Evolutionary conservation across 805 yeast species (phyloP).

Genomic region (Teunomyces aglyptinius): DNA sequence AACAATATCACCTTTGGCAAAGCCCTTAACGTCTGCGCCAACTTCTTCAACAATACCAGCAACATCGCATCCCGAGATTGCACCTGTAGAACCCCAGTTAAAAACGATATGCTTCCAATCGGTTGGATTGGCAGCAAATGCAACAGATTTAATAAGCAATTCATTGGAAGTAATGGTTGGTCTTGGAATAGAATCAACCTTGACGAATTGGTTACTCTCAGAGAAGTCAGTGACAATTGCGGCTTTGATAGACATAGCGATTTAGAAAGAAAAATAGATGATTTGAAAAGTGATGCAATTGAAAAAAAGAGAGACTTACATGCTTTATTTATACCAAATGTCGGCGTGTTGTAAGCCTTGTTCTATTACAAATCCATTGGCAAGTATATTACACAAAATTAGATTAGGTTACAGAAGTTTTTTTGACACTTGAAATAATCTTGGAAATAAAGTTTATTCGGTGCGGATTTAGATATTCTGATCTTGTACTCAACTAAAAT

Average conservation of each 20-base stretch:
- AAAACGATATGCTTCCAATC: slow-evolving; percentile 61
- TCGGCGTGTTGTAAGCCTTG: too few species aligned
- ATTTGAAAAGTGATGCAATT: too few species aligned
- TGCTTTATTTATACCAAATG: neutral
- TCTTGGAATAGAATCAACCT: slow-evolving; percentile 25
- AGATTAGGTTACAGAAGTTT: too few species aligned
- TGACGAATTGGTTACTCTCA: slow-evolving; percentile 3
- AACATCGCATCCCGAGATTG: slow-evolving; percentile 58
- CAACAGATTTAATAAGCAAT: slow-evolving; percentile 49
- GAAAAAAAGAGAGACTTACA: neutral
- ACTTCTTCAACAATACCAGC: slow-evolving; percentile 57
- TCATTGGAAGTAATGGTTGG: slow-evolving; percentile 34
- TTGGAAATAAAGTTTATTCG: too few species aligned
- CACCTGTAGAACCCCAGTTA: slow-evolving; percentile 43
- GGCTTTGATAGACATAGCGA: neutral
- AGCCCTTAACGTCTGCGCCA: slow-evolving; percentile 39
- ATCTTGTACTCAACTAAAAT: too few species aligned
- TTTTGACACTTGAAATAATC: too few species aligned
- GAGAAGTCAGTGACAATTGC: neutral
- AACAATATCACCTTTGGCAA: slow-evolving; percentile 47
- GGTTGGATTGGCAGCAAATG: slow-evolving; percentile 64
- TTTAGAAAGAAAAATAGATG: neutral
- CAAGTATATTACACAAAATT: too few species aligned
- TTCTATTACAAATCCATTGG: too few species aligned
- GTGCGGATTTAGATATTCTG: too few species aligned